Evolutionary conservation across 768 basidiomycete species (phyloP), one percentile per base, ranked within the genome.

Genomic region (Gymnopilus junonius): DNA sequence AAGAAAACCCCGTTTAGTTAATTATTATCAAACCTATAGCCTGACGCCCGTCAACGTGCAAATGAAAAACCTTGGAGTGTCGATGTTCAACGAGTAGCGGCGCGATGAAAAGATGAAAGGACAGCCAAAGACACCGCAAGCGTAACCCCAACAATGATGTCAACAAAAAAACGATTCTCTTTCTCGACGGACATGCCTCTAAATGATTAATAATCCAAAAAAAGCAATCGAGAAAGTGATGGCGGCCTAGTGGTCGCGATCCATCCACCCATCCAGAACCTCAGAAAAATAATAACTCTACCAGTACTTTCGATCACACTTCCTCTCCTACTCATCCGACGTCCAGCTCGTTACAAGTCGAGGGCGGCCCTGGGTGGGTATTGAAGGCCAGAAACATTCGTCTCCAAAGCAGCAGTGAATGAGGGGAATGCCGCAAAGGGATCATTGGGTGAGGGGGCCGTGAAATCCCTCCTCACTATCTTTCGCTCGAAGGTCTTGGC

Each of bases 401-500:
- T 66, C 59, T 70, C 67, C 32, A 83, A 65, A 15, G 76, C 78
- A n/a, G 78, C 72, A 14, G 75, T 74, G 61, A 85, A 81, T 3
- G 82, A 80, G 4, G 80, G 82, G 67, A 85, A 80, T 4, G 79
- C 73, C 20, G 81, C 77, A 62, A 81, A 79, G 8, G 81, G 80
- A 69, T 83, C 81, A 48, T 79, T 78, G 4, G 83, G 80, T 6
- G 80, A 79, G 0, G 83, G 81, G 1, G 83, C 80, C 29, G 79
- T 75, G 67, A 64, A 76, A 69, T 69, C 73, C 63, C 65, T 71
- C 63, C 71, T 63, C 17, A 65, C 60, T 17, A 63, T 54, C 35
- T 35, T 62, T 27, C 65, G 59, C 42, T 65, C 61, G 39, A 71
- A 68, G n/a, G 63, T 69, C 54, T 57, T 68, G 58, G 53, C 65